A percentile compares a stretch with the other conserved stretches of the same genome.
Conservation (phyloP, 169 alveolate species). For the Ichthyophthirius multifiliis region DNA sequence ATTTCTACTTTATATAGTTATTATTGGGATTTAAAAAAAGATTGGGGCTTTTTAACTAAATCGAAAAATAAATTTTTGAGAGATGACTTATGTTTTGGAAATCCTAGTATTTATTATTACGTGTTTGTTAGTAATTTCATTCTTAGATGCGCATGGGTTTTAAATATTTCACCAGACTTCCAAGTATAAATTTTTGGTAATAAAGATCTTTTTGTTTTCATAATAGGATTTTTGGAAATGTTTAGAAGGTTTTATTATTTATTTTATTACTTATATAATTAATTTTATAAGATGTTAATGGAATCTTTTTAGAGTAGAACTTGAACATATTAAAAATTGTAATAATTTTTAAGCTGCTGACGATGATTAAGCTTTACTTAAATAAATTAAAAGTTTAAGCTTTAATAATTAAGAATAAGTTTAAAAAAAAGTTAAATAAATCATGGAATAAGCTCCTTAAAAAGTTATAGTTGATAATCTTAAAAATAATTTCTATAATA, state of each 20-base stretch:
- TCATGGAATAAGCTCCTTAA: no score
- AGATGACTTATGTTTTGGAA: neutral
- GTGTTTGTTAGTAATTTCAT: neutral
- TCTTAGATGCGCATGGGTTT: neutral
- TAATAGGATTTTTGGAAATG: neutral
- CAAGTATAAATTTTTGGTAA: neutral
- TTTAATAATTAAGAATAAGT: no score
- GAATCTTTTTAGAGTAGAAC: neutral
- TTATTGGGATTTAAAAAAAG: conserved; percentile 4
- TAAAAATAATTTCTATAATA: no score
- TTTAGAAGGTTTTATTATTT: conserved; percentile 17
- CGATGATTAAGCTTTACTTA: no score
- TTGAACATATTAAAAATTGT: neutral
- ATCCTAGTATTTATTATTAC: neutral
- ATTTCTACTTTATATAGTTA: conserved; percentile 2
- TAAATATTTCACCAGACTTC: conserved; percentile 2
- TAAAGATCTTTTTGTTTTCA: neutral
- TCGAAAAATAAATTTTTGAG: neutral
- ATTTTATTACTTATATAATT: no score
- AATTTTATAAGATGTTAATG: neutral
- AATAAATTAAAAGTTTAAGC: no score
- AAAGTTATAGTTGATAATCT: no score
- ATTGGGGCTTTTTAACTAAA: neutral
- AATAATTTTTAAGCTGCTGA: neutral
- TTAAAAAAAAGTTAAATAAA: no score